phyloP scores from a whole-genome alignment of 179 eudicot species.

The Nepenthes alata region DNA sequence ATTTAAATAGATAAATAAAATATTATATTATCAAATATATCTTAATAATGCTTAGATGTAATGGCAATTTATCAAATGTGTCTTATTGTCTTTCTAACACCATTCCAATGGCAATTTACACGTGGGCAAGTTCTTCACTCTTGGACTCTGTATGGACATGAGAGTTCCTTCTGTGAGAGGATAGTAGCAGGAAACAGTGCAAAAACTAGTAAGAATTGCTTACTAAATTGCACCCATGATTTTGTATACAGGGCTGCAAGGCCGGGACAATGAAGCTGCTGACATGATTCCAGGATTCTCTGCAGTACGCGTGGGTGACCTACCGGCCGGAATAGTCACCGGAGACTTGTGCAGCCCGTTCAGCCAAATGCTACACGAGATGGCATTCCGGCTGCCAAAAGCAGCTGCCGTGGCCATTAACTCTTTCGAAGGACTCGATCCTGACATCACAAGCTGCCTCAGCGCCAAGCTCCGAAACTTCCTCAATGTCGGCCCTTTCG shows the following conservation, averaged over 20 bases:
- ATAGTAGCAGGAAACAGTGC: too few species aligned
- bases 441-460: constrained; percentile 11
- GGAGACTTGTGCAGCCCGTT: constrained; percentile 18
- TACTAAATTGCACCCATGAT: neutral
- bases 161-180: too few species aligned
- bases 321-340: constrained; percentile 14
- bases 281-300: constrained; percentile 24
- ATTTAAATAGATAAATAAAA: too few species aligned
- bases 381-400: constrained; percentile 13
- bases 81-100: too few species aligned
- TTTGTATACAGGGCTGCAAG: constrained; percentile 9
- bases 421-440: constrained; percentile 30
- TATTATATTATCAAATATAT: too few species aligned
- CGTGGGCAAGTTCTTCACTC: too few species aligned
- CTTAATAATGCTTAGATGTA: too few species aligned
- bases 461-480: constrained; percentile 11
- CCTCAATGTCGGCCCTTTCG: constrained; percentile 23
- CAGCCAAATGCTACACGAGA: constrained; percentile 17
- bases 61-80: too few species aligned
- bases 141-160: too few species aligned
- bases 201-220: too few species aligned
- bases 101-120: too few species aligned
- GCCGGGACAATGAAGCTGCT: constrained; percentile 12
- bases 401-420: constrained; percentile 22
- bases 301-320: constrained; percentile 15